Percentiles rank a stretch among this genome's conserved stretches.
These are phyloP conservation scores for Saccharomycopsis babjevae DNA, from an alignment of 805 yeast species.

Conservation along the genomic window DNA sequence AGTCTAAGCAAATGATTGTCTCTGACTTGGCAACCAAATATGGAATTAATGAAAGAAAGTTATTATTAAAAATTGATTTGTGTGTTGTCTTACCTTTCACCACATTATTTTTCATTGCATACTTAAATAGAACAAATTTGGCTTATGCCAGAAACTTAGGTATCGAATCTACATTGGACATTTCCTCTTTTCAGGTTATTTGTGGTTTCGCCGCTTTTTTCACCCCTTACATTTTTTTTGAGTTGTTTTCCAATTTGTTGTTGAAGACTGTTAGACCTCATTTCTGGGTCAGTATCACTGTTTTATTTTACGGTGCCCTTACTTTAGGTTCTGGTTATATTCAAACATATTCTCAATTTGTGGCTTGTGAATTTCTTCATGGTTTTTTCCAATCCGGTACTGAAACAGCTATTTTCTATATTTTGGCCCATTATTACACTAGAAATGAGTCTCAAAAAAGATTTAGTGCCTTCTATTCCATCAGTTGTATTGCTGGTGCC, in stretches of 20 bases:
- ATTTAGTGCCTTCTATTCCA: constrained; percentile 52
- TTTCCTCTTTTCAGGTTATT: constrained; percentile 50
- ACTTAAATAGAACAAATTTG: constrained; percentile 65
- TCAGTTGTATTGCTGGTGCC: constrained; percentile 68
- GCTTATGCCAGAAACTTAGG: constrained; percentile 65
- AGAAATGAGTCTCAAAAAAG: constrained; percentile 60
- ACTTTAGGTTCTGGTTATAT: constrained; percentile 59
- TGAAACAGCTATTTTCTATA: constrained; percentile 67
- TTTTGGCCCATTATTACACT: constrained; percentile 56
- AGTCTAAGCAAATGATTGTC: constrained; percentile 16
- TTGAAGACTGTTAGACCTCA: constrained; percentile 55
- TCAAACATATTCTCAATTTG: constrained; percentile 46
- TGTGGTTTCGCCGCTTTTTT: constrained; percentile 60
- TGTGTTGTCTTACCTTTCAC: constrained; percentile 65
- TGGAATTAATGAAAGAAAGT: constrained; percentile 40
- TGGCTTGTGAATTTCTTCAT: constrained; percentile 52
- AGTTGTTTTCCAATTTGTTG: constrained; percentile 54
- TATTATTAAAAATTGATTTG: constrained; percentile 54
- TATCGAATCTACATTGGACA: constrained; percentile 39
- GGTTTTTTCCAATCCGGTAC: constrained; percentile 65
- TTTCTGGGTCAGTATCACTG: constrained; percentile 48
- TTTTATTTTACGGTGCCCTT: constrained; percentile 51
- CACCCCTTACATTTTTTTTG: constrained; percentile 57
- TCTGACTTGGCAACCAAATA: constrained; percentile 30
- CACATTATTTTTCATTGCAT: constrained; percentile 56